These are phyloP conservation scores for Sicyos edulis DNA, from an alignment of 306 rosid genomes.

Conservation along the genomic window DNA sequence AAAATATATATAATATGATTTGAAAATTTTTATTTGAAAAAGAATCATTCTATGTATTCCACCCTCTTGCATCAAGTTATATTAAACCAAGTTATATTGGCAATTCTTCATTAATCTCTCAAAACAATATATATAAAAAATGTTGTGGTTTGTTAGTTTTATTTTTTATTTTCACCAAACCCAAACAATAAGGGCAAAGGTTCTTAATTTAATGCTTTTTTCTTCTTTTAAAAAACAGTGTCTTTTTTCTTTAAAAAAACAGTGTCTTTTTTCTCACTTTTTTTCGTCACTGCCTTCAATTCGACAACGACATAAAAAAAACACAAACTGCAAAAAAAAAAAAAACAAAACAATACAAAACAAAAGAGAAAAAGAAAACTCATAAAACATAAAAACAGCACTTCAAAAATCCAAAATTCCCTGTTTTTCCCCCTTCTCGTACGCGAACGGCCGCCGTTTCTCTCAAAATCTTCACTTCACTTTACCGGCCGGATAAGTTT, in stretches of 20 bases:
- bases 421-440: not conserved
- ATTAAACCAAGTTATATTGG: no score
- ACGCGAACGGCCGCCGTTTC: not conserved
- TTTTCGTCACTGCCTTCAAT: not conserved
- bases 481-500: not conserved
- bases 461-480: not conserved
- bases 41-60: no score
- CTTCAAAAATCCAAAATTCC: not conserved
- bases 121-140: no score
- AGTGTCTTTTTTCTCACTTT: not conserved
- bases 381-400: not conserved
- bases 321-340: not conserved
- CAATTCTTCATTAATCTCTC: no score
- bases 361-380: not conserved
- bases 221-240: no score
- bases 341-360: no score
- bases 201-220: conserved; percentile 11
- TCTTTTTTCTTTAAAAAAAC: no score
- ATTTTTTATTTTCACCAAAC: no score
- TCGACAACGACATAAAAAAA: not conserved
- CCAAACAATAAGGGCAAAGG: not conserved
- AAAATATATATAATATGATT: no score
- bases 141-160: no score
- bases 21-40: no score
- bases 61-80: no score